Conservation (phyloP, 495 filamentous ascomycete species). For the Amorphotheca resinae region DNA sequence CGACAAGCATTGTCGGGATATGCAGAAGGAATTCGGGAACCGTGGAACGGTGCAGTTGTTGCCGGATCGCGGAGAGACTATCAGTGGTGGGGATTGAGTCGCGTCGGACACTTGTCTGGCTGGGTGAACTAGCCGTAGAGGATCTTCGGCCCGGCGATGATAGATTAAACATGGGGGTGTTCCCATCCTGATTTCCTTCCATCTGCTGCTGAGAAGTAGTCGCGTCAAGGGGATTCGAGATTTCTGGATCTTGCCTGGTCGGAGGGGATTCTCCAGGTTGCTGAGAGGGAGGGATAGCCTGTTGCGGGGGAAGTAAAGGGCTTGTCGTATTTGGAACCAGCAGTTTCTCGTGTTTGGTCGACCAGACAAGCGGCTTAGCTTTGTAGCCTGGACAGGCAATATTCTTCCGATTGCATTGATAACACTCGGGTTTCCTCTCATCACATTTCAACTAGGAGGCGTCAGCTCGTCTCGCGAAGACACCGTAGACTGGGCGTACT, state of each 20-base stretch:
- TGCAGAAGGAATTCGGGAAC: constrained; percentile 31
- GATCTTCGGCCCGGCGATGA: background rate
- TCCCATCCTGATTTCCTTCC: too few relatives aligned
- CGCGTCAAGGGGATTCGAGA: too few relatives aligned
- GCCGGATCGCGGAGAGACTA: constrained; percentile 22
- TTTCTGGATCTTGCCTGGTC: too few relatives aligned
- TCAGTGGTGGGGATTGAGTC: constrained; percentile 18
- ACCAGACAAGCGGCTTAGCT: constrained; percentile 39
- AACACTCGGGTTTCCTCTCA: constrained; percentile 39
- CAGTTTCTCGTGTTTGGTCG: constrained; percentile 36
- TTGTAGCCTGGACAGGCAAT: constrained; percentile 40
- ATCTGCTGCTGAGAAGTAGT: too few relatives aligned
- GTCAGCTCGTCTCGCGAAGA: background rate
- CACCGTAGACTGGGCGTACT: constrained; percentile 20
- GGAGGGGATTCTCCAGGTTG: too few relatives aligned
- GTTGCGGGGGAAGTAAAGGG: constrained; percentile 4
- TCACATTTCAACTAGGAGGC: constrained; percentile 41
- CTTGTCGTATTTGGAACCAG: constrained; percentile 1
- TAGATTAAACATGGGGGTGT: too few relatives aligned
- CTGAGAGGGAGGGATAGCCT: too few relatives aligned
- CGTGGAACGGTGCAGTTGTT: constrained; percentile 18
- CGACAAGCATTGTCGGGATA: constrained; percentile 40
- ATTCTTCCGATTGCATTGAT: constrained; percentile 36
- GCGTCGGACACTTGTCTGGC: constrained; percentile 4
- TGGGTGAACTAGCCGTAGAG: background rate